Percentiles rank a stretch among this genome's conserved stretches.
Conservation (phyloP, 2,329 filamentous ascomycete species). For the Talaromyces amestolkiae region DNA sequence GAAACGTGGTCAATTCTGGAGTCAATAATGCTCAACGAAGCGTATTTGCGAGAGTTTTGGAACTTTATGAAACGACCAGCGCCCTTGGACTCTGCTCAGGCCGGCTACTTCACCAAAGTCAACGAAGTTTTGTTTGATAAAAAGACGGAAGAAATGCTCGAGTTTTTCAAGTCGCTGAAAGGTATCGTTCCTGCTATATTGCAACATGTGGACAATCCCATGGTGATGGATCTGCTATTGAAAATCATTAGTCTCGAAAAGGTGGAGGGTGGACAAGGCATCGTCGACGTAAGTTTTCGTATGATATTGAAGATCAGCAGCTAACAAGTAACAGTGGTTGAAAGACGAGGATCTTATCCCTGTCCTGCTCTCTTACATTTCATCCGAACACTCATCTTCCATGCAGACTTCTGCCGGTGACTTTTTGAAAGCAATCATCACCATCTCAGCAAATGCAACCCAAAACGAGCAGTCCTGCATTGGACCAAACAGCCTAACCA, state of each 20-base stretch:
- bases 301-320: not conserved
- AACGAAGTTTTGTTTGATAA: conserved; percentile 97
- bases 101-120: conserved; percentile 97
- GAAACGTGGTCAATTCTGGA: conserved; percentile 98
- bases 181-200: conserved; percentile 81
- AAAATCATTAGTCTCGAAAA: conserved; percentile 98
- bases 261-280: conserved; percentile 82
- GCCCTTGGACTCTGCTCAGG: conserved; percentile 86
- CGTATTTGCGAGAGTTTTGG: conserved; percentile 83
- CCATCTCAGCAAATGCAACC: conserved; percentile 95
- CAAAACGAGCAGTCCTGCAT: conserved; percentile 99
- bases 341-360: conserved; percentile 86
- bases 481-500: conserved; percentile 92
- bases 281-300: conserved; percentile 72
- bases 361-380: conserved; percentile 79
- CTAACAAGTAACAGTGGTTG: conserved; percentile 66
- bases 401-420: conserved; percentile 96
- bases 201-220: conserved; percentile 91
- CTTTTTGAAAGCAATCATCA: conserved; percentile 98
- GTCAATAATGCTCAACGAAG: conserved; percentile 79
- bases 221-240: conserved; percentile 95
- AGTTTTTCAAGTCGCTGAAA: conserved; percentile 79
- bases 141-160: conserved; percentile 96
- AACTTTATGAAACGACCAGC: conserved; percentile 78
- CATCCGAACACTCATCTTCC: conserved; percentile 78